Percentiles rank a stretch among this genome's conserved stretches.
Conservation (phyloP, 768 basidiomycete species). For the Phanerochaete carnosa region DNA sequence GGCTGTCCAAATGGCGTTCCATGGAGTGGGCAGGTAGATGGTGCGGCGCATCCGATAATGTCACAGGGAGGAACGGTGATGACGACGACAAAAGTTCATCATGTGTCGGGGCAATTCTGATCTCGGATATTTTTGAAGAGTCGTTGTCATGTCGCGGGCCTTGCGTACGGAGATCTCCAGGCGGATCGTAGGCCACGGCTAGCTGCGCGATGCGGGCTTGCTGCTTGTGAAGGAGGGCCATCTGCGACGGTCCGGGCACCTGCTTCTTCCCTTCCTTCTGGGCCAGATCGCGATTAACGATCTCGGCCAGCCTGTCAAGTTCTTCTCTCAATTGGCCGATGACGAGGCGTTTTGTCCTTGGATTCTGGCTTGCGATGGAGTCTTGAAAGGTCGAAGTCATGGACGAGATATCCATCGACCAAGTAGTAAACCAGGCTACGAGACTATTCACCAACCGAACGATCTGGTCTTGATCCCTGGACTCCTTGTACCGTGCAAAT, state of each 20-base stretch:
- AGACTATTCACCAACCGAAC: constrained; percentile 39
- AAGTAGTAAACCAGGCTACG: constrained; percentile 41
- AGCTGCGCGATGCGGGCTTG: constrained; percentile 38
- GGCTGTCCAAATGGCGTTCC: constrained; percentile 64
- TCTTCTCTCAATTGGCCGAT: constrained; percentile 32
- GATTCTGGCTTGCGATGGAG: constrained; percentile 29
- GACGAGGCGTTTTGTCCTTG: constrained; percentile 34
- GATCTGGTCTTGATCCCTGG: constrained; percentile 42
- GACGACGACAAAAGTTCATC: constrained; percentile 50
- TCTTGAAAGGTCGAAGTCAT: constrained; percentile 44
- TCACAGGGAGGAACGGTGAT: constrained; percentile 60
- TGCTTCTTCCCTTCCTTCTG: constrained; percentile 9
- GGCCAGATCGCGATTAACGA: constrained; percentile 48
- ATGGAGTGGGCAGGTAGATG: constrained; percentile 54
- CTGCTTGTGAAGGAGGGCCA: constrained; percentile 11
- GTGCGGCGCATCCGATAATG: constrained; percentile 58
- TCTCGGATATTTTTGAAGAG: constrained; percentile 44
- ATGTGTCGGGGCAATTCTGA: constrained; percentile 67
- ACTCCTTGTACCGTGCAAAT: constrained; percentile 55
- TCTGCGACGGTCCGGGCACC: not conserved
- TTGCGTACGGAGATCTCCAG: constrained; percentile 43
- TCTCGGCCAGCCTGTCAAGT: constrained; percentile 32
- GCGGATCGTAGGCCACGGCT: constrained; percentile 46
- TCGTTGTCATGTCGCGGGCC: constrained; percentile 57
- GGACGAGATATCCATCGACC: constrained; percentile 39